These are phyloP conservation scores for Coniochaeta sp. DNA, from an alignment of 2,329 filamentous ascomycete species.

Conservation along the genomic window DNA sequence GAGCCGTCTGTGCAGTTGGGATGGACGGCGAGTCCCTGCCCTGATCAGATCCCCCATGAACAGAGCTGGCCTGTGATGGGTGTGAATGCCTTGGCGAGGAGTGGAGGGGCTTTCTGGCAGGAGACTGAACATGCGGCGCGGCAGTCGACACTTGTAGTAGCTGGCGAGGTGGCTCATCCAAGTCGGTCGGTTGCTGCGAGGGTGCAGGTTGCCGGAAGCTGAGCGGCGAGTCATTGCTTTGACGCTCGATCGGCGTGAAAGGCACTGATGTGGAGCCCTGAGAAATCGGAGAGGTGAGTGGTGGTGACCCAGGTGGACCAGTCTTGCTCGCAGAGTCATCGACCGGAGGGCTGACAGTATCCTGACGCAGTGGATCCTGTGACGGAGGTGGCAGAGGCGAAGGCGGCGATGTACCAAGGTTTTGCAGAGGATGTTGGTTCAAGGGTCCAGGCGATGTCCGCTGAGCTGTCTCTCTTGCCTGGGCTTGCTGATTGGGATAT, in stretches of 20 bases:
- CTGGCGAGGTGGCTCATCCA: background rate
- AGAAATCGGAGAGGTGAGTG: background rate
- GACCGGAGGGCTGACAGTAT: background rate
- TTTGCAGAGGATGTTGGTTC: slow-evolving; percentile 1
- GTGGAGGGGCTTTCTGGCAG: background rate
- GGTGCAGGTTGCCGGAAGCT: background rate
- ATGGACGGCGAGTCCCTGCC: background rate
- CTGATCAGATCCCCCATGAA: background rate
- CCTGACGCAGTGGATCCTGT: background rate
- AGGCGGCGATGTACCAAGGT: background rate
- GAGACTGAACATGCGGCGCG: background rate
- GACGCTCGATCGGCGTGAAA: background rate
- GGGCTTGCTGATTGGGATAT: background rate
- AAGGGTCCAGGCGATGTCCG: background rate
- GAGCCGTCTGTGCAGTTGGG: background rate
- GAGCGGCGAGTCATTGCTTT: background rate
- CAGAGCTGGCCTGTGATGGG: background rate
- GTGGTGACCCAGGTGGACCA: background rate
- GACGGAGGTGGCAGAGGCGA: background rate
- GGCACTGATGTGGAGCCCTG: background rate
- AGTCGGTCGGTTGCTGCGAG: background rate
- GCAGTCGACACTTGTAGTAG: background rate
- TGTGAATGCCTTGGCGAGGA: background rate
- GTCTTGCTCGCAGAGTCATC: background rate
- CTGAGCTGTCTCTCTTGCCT: background rate